phyloP scores from a whole-genome alignment of 1,284 basidiomycete species.

The Phylloporus sp. region DNA sequence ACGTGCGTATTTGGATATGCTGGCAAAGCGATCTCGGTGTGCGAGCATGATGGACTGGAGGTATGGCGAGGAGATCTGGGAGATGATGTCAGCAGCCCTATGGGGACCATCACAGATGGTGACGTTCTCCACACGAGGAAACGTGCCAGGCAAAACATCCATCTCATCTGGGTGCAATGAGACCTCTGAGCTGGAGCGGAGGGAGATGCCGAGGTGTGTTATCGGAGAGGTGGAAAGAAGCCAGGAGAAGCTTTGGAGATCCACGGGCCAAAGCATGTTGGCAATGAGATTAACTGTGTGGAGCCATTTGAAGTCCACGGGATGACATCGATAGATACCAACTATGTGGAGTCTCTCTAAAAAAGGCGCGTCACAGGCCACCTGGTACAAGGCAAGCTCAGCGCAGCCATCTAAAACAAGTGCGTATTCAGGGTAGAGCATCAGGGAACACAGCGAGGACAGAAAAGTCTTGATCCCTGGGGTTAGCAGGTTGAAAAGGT shows the following conservation, averaged over 20 bases:
- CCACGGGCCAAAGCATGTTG: constrained; percentile 12
- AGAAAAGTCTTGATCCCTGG: constrained; percentile 18
- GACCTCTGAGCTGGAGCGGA: constrained; percentile 6
- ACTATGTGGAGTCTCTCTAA: constrained; percentile 16
- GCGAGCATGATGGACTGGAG: constrained; percentile 15
- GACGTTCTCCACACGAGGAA: constrained; percentile 10
- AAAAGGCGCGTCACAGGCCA: constrained; percentile 11
- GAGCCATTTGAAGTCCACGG: constrained; percentile 13
- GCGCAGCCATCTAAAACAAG: constrained; percentile 12
- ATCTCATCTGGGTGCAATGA: constrained; percentile 1
- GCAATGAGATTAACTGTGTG: constrained; percentile 15
- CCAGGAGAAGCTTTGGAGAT: constrained; percentile 13
- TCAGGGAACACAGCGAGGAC: constrained; percentile 18
- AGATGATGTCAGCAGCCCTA: constrained; percentile 13
- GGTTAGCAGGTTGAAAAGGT: constrained; percentile 15
- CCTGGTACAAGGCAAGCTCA: constrained; percentile 21
- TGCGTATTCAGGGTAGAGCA: constrained; percentile 14
- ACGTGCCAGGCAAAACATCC: neutral
- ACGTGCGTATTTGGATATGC: constrained; percentile 5
- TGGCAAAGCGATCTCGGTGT: constrained; percentile 6
- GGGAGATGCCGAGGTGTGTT: constrained; percentile 5
- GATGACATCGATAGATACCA: constrained; percentile 8
- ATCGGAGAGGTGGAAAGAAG: constrained; percentile 17
- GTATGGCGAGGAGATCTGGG: constrained; percentile 13
- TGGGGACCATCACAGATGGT: constrained; percentile 11